Conservation (phyloP, 1,139 yeast genomes). For the Chernovozyma sophiae-reginae region DNA sequence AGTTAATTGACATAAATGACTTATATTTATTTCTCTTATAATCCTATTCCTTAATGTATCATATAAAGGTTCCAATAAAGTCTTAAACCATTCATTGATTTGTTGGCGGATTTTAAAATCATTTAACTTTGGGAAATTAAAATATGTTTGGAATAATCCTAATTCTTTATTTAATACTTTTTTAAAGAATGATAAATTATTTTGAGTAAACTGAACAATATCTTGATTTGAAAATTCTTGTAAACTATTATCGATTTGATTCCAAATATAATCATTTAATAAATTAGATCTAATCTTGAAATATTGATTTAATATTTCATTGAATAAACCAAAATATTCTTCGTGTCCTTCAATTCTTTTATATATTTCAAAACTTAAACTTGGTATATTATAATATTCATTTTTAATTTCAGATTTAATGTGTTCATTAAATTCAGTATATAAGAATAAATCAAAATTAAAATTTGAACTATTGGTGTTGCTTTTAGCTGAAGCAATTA, state of each 20-base stretch:
- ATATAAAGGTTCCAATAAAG: slow-evolving; percentile 70
- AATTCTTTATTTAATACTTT: slow-evolving; percentile 61
- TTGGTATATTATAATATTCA: slow-evolving; percentile 29
- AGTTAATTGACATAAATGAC: slow-evolving; percentile 69
- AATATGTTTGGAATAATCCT: slow-evolving; percentile 52
- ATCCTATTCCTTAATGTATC: slow-evolving; percentile 63
- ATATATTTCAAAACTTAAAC: slow-evolving; percentile 48
- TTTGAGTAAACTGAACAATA: slow-evolving; percentile 56
- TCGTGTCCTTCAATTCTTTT: slow-evolving; percentile 42
- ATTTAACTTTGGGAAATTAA: slow-evolving; percentile 22
- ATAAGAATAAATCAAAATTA: slow-evolving; percentile 32
- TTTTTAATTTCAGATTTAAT: slow-evolving; percentile 16
- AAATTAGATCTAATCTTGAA: slow-evolving; percentile 52
- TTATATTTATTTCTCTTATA: slow-evolving; percentile 64
- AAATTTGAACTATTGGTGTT: slow-evolving; percentile 6
- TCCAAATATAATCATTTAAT: slow-evolving; percentile 39
- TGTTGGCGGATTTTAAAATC: slow-evolving; percentile 13
- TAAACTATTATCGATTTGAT: slow-evolving; percentile 24
- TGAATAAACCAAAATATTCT: slow-evolving; percentile 64
- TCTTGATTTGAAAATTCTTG: slow-evolving; percentile 12
- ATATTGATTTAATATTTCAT: slow-evolving; percentile 63
- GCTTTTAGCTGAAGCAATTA: slow-evolving; percentile 4
- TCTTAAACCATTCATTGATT: slow-evolving; percentile 55
- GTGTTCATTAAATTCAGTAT: slow-evolving; percentile 48
- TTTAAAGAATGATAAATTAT: slow-evolving; percentile 53